Conservation (phyloP, 2,329 filamentous ascomycete genomes). For the Colletotrichum viniferum region DNA sequence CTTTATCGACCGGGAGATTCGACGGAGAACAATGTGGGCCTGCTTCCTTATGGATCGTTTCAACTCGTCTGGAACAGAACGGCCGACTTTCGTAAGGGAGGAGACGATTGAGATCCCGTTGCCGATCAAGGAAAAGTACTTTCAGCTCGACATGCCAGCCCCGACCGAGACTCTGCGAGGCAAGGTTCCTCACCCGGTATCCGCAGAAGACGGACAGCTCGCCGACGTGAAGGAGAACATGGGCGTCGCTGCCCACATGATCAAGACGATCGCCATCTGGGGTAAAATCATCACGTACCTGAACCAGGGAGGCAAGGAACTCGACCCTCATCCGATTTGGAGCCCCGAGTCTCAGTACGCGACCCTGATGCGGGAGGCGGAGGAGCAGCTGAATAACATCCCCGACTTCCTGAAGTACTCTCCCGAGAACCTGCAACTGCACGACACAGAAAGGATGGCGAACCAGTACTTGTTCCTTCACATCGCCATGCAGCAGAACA, state of each 20-base stretch:
- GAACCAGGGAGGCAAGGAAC: conserved; percentile 85
- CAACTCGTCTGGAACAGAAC: conserved; percentile 92
- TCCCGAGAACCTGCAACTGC: conserved; percentile 80
- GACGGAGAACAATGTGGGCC: conserved; percentile 95
- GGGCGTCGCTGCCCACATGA: conserved; percentile 91
- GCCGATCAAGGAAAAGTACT: conserved; percentile 88
- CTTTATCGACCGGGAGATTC: conserved; percentile 91
- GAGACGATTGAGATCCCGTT: conserved; percentile 88
- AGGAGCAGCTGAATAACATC: conserved; percentile 71
- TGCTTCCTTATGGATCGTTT: conserved; percentile 98
- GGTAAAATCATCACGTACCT: conserved; percentile 88
- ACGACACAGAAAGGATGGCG: conserved; percentile 82
- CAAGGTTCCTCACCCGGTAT: conserved; percentile 65
- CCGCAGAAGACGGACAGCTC: conserved; percentile 66
- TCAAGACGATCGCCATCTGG: conserved; percentile 86
- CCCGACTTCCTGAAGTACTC: conserved; percentile 77
- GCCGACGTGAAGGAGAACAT: conserved; percentile 80
- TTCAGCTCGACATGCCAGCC: conserved; percentile 88
- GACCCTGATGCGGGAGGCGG: conserved; percentile 71
- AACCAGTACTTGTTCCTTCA: conserved; percentile 95
- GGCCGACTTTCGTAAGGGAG: conserved; percentile 89
- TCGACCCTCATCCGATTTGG: conserved; percentile 81
- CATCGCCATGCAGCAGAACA: conserved; percentile 86
- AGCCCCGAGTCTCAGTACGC: conserved; percentile 78
- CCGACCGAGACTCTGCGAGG: conserved; percentile 85